Percentiles rank a stretch among this genome's conserved stretches.
These are phyloP conservation scores for Nyctanthes arbortristis DNA, from an alignment of 257 asterid species.

Conservation along the genomic window DNA sequence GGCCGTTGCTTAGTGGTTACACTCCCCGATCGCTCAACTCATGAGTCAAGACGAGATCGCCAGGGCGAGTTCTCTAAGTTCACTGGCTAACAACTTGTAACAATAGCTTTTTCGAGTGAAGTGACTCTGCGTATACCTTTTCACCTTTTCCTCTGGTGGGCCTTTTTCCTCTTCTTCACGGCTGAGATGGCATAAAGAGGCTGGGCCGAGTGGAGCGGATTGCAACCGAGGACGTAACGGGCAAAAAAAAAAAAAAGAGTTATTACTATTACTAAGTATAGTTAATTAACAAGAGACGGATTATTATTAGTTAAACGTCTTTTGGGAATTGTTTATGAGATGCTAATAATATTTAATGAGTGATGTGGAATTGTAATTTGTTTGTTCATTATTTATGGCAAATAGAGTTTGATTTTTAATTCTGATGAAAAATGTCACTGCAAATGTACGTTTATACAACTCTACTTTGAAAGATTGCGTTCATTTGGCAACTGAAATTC, in stretches of 20 bases:
- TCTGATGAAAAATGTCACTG: too few relatives aligned
- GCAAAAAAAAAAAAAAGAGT: too few relatives aligned
- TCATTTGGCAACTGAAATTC: too few relatives aligned
- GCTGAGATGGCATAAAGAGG: too few relatives aligned
- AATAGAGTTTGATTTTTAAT: neutral
- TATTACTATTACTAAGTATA: too few relatives aligned
- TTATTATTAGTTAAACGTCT: neutral
- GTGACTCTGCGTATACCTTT: neutral
- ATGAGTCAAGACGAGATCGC: neutral
- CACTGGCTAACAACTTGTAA: neutral
- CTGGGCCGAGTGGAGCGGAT: too few relatives aligned
- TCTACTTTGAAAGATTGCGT: too few relatives aligned
- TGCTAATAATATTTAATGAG: neutral
- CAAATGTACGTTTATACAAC: too few relatives aligned
- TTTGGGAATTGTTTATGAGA: neutral
- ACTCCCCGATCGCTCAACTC: conserved; percentile 6
- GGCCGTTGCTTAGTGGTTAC: conserved; percentile 53
- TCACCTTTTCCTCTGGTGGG: neutral
- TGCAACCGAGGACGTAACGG: too few relatives aligned
- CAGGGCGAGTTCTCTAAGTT: neutral
- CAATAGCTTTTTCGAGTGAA: neutral
- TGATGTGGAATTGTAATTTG: neutral
- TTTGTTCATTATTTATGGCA: neutral
- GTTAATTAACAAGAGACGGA: neutral
- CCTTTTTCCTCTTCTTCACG: neutral